Conservation (phyloP, 805 yeast genomes). For the Candida vartiovaarae region DNA sequence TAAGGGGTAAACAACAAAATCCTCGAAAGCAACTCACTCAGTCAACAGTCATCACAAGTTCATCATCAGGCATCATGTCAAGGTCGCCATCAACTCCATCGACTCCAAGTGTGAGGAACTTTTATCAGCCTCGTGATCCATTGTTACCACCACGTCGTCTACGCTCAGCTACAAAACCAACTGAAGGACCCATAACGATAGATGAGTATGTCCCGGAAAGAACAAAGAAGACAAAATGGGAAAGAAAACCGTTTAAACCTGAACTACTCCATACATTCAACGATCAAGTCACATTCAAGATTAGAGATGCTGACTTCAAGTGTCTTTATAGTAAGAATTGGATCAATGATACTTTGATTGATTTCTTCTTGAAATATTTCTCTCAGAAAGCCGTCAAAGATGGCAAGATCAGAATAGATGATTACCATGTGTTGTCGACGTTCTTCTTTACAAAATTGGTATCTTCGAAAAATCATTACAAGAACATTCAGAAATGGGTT, state of each 20-base stretch:
- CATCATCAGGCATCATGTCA: too few relatives aligned
- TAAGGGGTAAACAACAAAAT: too few relatives aligned
- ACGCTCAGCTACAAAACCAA: neutral
- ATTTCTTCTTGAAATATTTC: slow-evolving; percentile 67
- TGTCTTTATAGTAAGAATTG: slow-evolving; percentile 77
- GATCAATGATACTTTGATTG: slow-evolving; percentile 85
- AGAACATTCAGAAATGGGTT: slow-evolving; percentile 73
- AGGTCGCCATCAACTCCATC: too few relatives aligned
- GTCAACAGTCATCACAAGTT: neutral
- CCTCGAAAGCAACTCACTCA: neutral
- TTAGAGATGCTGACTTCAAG: slow-evolving; percentile 66
- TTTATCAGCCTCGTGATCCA: neutral
- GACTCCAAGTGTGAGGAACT: too few relatives aligned
- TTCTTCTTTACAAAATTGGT: slow-evolving; percentile 71
- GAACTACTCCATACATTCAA: slow-evolving; percentile 42
- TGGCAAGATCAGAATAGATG: slow-evolving; percentile 26
- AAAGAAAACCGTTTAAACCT: slow-evolving; percentile 29
- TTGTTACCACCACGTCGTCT: neutral
- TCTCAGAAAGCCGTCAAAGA: slow-evolving; percentile 29
- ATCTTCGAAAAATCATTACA: slow-evolving; percentile 40
- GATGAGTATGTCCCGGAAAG: neutral
- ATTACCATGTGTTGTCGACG: slow-evolving; percentile 63
- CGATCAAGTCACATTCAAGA: slow-evolving; percentile 46
- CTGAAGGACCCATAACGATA: slow-evolving; percentile 4
- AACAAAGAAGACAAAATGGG: neutral